These are phyloP conservation scores for Aspergillus diversus DNA, from an alignment of 495 filamentous ascomycete genomes.

Conservation along the genomic window DNA sequence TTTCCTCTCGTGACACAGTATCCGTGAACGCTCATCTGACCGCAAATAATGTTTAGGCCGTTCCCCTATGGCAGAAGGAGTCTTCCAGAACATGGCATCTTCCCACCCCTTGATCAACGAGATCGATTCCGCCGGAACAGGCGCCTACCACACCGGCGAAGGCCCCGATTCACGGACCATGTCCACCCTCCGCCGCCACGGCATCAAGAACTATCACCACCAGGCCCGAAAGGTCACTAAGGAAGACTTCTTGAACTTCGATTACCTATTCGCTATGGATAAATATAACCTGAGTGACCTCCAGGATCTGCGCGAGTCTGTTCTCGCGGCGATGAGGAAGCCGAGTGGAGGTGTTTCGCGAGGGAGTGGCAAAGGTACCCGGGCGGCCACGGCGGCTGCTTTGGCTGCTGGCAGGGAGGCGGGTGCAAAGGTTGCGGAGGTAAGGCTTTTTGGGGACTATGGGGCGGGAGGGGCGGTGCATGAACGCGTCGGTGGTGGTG, in stretches of 20 bases:
- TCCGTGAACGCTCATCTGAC: conserved; percentile 4
- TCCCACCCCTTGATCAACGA: conserved; percentile 60
- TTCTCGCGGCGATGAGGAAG: conserved; percentile 51
- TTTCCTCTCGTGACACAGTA: conserved; percentile 7
- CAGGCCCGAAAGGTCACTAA: conserved; percentile 71
- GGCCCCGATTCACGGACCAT: conserved; percentile 83
- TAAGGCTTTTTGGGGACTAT: conserved; percentile 87
- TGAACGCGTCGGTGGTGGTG: conserved; percentile 70
- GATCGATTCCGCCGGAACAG: conserved; percentile 91
- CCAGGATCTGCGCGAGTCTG: conserved; percentile 55
- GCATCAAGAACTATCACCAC: conserved; percentile 77
- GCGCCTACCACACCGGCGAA: conserved; percentile 75
- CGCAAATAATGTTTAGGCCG: conserved; percentile 41
- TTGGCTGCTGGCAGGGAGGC: conserved; percentile 35
- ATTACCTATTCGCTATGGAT: conserved; percentile 97
- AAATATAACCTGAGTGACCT: conserved; percentile 77
- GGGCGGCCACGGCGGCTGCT: conserved; percentile 33
- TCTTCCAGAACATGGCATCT: conserved; percentile 75
- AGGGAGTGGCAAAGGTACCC: conserved; percentile 28
- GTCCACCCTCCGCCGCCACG: conserved; percentile 72
- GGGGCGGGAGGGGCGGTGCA: conserved; percentile 67
- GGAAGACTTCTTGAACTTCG: conserved; percentile 79
- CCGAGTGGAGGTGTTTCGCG: conserved; percentile 30
- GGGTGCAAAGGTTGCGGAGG: conserved; percentile 48
- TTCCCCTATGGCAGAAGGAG: conserved; percentile 94